Evolutionary conservation across 2,329 filamentous ascomycete species (phyloP).

Genomic region (Arthroderma sp.): DNA sequence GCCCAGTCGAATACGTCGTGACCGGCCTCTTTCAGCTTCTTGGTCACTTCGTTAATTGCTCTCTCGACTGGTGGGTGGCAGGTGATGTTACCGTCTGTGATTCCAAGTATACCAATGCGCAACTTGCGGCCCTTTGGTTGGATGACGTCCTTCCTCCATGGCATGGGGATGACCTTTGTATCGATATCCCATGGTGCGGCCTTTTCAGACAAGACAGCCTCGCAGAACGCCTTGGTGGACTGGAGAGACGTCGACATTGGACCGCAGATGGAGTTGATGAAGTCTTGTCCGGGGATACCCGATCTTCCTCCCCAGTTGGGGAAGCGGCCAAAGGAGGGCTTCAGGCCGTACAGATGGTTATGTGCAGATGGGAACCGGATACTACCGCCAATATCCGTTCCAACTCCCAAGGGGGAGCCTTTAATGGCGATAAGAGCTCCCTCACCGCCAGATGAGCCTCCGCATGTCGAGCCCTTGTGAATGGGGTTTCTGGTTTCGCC

Average conservation of each 20-base stretch:
- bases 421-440: constrained; percentile 22
- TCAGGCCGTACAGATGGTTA: constrained; percentile 27
- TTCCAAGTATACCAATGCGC: constrained; percentile 25
- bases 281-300: constrained; percentile 27
- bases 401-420: constrained; percentile 20
- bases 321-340: constrained; percentile 28
- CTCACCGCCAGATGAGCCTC: constrained; percentile 26
- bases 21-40: constrained; percentile 22
- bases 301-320: constrained; percentile 24
- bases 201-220: constrained; percentile 22
- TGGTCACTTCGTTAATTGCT: constrained; percentile 21
- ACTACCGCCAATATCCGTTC: constrained; percentile 30
- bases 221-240: constrained; percentile 23
- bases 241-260: constrained; percentile 26
- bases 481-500: constrained; percentile 28
- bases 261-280: constrained; percentile 27
- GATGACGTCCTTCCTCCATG: constrained; percentile 24
- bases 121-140: constrained; percentile 24
- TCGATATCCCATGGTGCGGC: constrained; percentile 26
- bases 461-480: constrained; percentile 22
- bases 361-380: constrained; percentile 28
- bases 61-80: constrained; percentile 28
- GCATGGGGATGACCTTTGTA: constrained; percentile 27
- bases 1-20: constrained; percentile 26
- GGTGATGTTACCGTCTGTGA: constrained; percentile 23